Conservation (phyloP, 805 yeast species). For the Scheffersomyces coipomensis region DNA sequence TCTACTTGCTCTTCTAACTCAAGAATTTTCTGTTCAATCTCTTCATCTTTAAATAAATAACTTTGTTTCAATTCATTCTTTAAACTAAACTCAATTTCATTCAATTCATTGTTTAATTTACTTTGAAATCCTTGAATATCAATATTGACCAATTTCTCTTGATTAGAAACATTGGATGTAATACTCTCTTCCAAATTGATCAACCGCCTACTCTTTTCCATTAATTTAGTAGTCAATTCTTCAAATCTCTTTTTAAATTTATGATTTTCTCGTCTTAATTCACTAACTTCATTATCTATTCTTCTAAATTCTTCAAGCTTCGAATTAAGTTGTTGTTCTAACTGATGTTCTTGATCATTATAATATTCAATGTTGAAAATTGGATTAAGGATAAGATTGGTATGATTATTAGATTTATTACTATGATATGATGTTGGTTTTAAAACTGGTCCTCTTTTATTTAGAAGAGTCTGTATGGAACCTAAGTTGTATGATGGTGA, state of each 20-base stretch:
- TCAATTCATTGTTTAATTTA: slow-evolving; percentile 22
- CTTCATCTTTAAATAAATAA: slow-evolving; percentile 19
- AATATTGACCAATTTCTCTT: slow-evolving; percentile 26
- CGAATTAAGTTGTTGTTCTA: neutral
- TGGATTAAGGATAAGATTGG: neutral
- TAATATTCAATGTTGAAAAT: neutral
- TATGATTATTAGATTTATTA: neutral
- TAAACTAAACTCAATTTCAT: slow-evolving; percentile 31
- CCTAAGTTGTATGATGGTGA: neutral
- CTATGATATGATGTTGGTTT: neutral
- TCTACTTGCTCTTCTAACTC: slow-evolving; percentile 11
- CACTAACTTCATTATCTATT: slow-evolving; percentile 2
- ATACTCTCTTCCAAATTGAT: slow-evolving; percentile 9
- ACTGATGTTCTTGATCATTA: neutral
- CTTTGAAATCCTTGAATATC: slow-evolving; percentile 29
- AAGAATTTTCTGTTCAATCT: slow-evolving; percentile 13
- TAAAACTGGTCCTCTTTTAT: neutral
- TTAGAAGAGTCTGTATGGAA: neutral
- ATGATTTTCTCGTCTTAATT: slow-evolving; percentile 1
- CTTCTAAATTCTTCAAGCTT: neutral
- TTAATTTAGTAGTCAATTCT: neutral
- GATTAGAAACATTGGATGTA: slow-evolving; percentile 24
- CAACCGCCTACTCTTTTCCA: neutral
- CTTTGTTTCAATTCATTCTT: slow-evolving; percentile 30
- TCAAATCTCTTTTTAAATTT: slow-evolving; percentile 3